These are phyloP conservation scores for Carpinus fangiana DNA, from an alignment of 306 rosid genomes.

Conservation along the genomic window DNA sequence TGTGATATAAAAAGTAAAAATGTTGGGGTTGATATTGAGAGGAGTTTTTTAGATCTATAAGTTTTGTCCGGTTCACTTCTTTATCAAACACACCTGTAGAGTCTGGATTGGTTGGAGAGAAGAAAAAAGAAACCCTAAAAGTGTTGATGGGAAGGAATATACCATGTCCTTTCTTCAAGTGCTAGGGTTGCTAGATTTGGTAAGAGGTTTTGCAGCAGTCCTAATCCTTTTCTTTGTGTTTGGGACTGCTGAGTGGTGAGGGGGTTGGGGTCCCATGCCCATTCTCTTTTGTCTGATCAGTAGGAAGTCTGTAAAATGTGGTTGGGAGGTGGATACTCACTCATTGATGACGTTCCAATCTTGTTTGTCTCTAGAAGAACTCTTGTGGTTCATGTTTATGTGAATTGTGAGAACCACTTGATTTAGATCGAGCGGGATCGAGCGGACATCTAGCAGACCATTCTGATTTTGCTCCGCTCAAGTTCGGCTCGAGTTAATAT, in stretches of 20 bases:
- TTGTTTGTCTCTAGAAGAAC: background rate
- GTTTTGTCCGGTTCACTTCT: no score
- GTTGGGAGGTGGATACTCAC: background rate
- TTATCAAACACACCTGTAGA: background rate
- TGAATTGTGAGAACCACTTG: no score
- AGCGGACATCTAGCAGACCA: no score
- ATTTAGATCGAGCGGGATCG: no score
- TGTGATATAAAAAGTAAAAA: no score
- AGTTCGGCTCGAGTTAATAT: no score
- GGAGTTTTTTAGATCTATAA: no score
- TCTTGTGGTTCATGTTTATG: no score
- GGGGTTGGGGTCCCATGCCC: background rate
- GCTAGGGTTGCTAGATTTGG: slow-evolving; percentile 2
- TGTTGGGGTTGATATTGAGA: no score
- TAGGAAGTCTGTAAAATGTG: background rate
- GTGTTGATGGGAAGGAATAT: background rate
- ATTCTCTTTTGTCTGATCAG: background rate
- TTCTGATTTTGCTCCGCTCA: no score
- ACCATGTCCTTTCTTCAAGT: background rate
- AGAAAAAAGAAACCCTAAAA: background rate
- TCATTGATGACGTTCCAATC: background rate
- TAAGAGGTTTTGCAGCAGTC: background rate
- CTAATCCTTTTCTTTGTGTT: background rate
- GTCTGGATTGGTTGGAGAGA: background rate
- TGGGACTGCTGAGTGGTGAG: background rate